Evolutionary conservation across 179 eudicot species (phyloP).

Genomic region (Drosera spatulata): DNA sequence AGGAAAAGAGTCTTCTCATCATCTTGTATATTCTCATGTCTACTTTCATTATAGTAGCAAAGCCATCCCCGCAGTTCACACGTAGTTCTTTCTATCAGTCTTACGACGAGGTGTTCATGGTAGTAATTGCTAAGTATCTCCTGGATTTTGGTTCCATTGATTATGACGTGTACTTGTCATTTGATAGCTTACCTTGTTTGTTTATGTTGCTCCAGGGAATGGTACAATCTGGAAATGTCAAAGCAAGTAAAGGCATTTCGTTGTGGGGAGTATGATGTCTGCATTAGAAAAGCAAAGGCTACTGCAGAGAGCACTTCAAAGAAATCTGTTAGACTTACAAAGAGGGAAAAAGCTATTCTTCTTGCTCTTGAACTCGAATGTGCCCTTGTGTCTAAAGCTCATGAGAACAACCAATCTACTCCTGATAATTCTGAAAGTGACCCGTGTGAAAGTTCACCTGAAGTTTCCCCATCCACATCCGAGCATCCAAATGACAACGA

Average conservation of each 20-base stretch:
- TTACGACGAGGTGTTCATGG: too few species aligned
- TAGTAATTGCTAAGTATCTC: too few species aligned
- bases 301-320: conserved; percentile 33
- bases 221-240: conserved; percentile 75
- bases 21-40: too few species aligned
- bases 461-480: conserved; percentile 17
- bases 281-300: conserved; percentile 66
- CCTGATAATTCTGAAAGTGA: conserved; percentile 16
- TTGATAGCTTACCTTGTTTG: conserved; percentile 2
- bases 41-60: too few species aligned
- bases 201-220: conserved; percentile 44
- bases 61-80: too few species aligned
- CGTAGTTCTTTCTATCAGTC: too few species aligned
- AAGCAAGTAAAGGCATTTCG: conserved; percentile 78
- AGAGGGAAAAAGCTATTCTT: conserved; percentile 69
- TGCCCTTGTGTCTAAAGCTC: conserved; percentile 22
- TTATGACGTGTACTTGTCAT: background rate
- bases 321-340: conserved; percentile 48
- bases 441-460: conserved; percentile 8
- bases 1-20: too few species aligned
- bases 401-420: conserved; percentile 9
- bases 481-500: conserved; percentile 20
- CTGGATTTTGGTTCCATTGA: background rate
- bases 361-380: conserved; percentile 79
- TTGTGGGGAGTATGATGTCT: conserved; percentile 66